Evolutionary conservation across 305 asterid genomes (phyloP), one percentile per base, ranked within the genome.

Genomic region (Fraxinus paxiana): DNA sequence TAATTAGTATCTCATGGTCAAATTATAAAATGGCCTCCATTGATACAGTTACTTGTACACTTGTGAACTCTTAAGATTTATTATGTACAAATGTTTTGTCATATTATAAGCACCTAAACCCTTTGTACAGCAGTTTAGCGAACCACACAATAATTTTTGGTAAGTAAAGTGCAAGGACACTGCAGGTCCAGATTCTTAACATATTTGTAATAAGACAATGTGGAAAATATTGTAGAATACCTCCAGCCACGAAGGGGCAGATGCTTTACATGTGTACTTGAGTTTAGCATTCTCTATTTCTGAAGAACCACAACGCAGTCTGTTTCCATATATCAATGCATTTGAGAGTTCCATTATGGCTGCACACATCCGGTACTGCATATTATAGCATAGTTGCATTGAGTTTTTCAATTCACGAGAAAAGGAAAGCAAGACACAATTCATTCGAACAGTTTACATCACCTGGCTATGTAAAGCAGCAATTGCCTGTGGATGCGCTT

Each of bases 361-460:
- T 78, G 93, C 88, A 81, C 97, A 92, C 99, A 96, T 96, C 31
- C 97, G 97, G 90, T 96, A 96, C 99, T 95, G 97, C 95, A 91
- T 28, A 82, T 83, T 74, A 83, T 71, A 84, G 85, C 82, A 83
- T 79, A 73, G 18, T 35, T 81, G 76, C 79, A 84, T 83, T 77
- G 31, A 83, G 79, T 67, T 78, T 75, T 35, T 76, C 9, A 75
- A 77, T 43, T 80, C 51, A 54, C 48, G 41, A 35, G 72, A 77
- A 76, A 30, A 10, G 56, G 6, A 33, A 63, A 34, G 67, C 65
- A 3, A 73, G 43, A 30, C 18, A 83, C 7, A 38, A 33, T 73
- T 86, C 67, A 59, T 76, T 76, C 61, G 28, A 82, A 54, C 71
- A 73, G 71, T 79, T 80, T 79, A 77, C 72, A 65, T 77, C 54